A percentile compares a stretch with the other conserved stretches of the same genome.
phyloP scores from a whole-genome alignment of 164 flowering plant species.

The Sedum album region DNA sequence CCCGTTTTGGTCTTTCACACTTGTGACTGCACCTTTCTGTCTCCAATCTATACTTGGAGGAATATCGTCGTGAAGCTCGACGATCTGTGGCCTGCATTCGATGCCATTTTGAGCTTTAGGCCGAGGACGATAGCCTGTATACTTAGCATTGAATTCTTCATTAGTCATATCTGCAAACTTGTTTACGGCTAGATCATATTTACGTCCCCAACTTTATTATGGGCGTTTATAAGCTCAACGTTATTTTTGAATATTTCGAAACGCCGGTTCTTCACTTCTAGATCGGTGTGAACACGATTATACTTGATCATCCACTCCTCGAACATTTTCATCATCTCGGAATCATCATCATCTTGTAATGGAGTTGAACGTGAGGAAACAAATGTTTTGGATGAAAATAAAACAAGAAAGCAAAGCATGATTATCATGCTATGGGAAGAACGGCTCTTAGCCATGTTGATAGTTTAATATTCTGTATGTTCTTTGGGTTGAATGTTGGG shows the following conservation, averaged over 20 bases:
- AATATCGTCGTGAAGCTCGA: neutral
- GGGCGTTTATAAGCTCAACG: slow-evolving; percentile 6
- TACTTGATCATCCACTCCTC: slow-evolving; percentile 16
- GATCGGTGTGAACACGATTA: slow-evolving; percentile 7
- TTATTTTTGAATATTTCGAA: slow-evolving; percentile 17
- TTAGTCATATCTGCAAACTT: slow-evolving; percentile 6
- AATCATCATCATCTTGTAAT: neutral
- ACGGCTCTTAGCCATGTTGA: neutral
- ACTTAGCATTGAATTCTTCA: slow-evolving; percentile 7
- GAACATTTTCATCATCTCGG: neutral
- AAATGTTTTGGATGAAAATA: neutral
- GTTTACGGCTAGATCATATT: neutral
- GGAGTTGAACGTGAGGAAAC: neutral
- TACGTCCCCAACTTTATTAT: slow-evolving; percentile 6
- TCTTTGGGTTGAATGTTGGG: neutral
- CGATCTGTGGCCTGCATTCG: neutral
- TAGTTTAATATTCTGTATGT: too few species aligned
- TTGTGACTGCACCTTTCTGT: slow-evolving; percentile 10
- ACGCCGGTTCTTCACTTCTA: slow-evolving; percentile 13
- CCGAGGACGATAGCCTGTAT: neutral
- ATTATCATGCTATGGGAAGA: neutral
- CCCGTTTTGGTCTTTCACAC: neutral
- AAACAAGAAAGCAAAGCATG: neutral
- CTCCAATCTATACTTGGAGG: slow-evolving; percentile 11
- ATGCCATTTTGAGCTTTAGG: neutral